A percentile compares a stretch with the other conserved stretches of the same genome.
These are phyloP conservation scores for Kuraishia cidri DNA, from an alignment of 805 yeast species.

Conservation along the genomic window DNA sequence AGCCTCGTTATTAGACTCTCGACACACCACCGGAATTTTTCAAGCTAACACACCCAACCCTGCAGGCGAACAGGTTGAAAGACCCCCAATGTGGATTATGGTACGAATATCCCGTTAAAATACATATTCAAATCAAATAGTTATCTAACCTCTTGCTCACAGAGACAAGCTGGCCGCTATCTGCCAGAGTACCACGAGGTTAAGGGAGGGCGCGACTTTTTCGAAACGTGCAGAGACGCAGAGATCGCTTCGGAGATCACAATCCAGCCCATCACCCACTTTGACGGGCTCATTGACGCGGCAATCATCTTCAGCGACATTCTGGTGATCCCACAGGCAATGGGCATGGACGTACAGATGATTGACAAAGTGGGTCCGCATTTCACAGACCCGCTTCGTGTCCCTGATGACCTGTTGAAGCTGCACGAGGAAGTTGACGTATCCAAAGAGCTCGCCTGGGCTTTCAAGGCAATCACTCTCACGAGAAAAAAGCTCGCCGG, in stretches of 20 bases:
- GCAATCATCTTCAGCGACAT: slow-evolving; percentile 96
- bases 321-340: slow-evolving; percentile 93
- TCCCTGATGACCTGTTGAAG: slow-evolving; percentile 55
- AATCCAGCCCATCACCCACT: slow-evolving; percentile 90
- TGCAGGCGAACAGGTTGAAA: slow-evolving; percentile 71
- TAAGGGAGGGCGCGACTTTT: slow-evolving; percentile 80
- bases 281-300: slow-evolving; percentile 85
- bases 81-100: slow-evolving; percentile 98
- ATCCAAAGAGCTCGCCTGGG: slow-evolving; percentile 79
- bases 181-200: slow-evolving; percentile 87
- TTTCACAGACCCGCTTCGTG: slow-evolving; percentile 81
- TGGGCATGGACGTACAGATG: slow-evolving; percentile 95
- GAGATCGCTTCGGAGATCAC: slow-evolving; percentile 92
- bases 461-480: slow-evolving; percentile 83
- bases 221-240: slow-evolving; percentile 91
- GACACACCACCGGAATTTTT: too few species aligned
- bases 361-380: slow-evolving; percentile 92
- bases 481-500: slow-evolving; percentile 86
- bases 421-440: slow-evolving; percentile 63
- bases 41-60: too few species aligned
- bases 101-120: slow-evolving; percentile 23
- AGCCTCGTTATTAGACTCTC: too few species aligned
- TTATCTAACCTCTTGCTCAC: too few species aligned
- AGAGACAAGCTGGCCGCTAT: slow-evolving; percentile 95
- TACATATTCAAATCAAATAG: too few species aligned